phyloP scores from a whole-genome alignment of 108 stramenopile genomes.

The Nitzschia sp. region DNA sequence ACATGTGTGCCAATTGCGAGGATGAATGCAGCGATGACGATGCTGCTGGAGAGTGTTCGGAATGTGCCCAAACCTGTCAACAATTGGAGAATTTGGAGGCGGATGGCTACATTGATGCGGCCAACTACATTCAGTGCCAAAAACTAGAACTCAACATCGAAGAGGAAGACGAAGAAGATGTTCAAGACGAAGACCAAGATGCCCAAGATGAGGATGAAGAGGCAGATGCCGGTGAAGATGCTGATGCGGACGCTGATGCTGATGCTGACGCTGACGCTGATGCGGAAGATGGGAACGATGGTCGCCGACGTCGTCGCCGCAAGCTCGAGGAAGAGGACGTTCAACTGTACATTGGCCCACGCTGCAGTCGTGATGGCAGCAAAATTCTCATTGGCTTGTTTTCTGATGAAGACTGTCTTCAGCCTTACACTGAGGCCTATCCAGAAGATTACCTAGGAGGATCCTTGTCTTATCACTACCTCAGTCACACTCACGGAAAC shows the following conservation, averaged over 20 bases:
- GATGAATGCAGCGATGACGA: conserved; percentile 43
- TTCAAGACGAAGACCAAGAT: conserved; percentile 9
- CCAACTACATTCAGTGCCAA: conserved; percentile 56
- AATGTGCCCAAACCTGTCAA: conserved; percentile 36
- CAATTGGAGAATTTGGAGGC: conserved; percentile 48
- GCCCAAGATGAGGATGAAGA: conserved; percentile 10
- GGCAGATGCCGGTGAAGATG: neutral
- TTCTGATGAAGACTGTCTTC: conserved; percentile 61
- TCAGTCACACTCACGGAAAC: conserved; percentile 47
- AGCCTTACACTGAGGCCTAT: conserved; percentile 41
- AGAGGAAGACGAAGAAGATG: conserved; percentile 20
- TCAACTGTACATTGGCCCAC: conserved; percentile 62
- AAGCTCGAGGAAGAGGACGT: conserved; percentile 31
- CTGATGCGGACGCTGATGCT: neutral
- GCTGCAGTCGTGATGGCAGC: conserved; percentile 49
- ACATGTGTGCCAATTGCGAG: conserved; percentile 66
- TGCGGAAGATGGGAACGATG: neutral
- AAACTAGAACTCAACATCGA: conserved; percentile 44
- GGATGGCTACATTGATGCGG: conserved; percentile 73
- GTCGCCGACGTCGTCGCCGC: conserved; percentile 26
- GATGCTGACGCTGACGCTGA: neutral
- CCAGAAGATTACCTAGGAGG: conserved; percentile 50
- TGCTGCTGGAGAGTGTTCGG: conserved; percentile 23
- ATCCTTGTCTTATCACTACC: conserved; percentile 60
- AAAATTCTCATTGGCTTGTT: conserved; percentile 72